Evolutionary conservation across 2,329 filamentous ascomycete genomes (phyloP).

Genomic region (Epicoccum nigrum): DNA sequence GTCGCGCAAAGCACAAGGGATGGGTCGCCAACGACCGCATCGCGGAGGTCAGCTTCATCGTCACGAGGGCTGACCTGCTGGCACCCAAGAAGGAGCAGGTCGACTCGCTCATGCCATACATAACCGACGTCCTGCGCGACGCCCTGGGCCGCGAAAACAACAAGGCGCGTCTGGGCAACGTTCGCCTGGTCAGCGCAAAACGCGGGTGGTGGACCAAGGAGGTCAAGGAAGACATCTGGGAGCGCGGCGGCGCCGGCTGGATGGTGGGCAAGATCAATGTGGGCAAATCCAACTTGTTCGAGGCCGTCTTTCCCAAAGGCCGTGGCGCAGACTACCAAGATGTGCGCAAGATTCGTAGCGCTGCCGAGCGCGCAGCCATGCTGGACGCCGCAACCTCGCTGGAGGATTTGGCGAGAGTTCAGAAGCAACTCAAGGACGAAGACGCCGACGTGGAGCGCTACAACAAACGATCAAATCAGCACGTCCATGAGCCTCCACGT

Average conservation of each 20-base stretch:
- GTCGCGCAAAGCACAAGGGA: slow-evolving; percentile 71
- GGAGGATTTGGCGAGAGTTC: slow-evolving; percentile 32
- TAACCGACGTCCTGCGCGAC: slow-evolving; percentile 77
- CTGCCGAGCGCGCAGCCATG: slow-evolving; percentile 42
- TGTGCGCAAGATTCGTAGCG: slow-evolving; percentile 42
- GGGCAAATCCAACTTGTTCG: slow-evolving; percentile 91
- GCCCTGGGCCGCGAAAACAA: slow-evolving; percentile 71
- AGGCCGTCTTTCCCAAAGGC: slow-evolving; percentile 82
- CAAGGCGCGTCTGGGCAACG: slow-evolving; percentile 82
- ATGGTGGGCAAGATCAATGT: slow-evolving; percentile 99
- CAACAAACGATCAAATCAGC: slow-evolving; percentile 24
- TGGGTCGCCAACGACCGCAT: slow-evolving; percentile 69
- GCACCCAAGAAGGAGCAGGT: slow-evolving; percentile 84
- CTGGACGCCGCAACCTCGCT: slow-evolving; percentile 33
- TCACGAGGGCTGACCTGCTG: slow-evolving; percentile 85
- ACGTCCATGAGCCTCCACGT: slow-evolving; percentile 29
- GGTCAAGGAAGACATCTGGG: slow-evolving; percentile 84
- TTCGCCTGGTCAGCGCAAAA: slow-evolving; percentile 84
- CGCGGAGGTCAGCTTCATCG: slow-evolving; percentile 85
- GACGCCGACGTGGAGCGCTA: slow-evolving; percentile 37
- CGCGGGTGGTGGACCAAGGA: slow-evolving; percentile 89
- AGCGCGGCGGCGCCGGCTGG: slow-evolving; percentile 86
- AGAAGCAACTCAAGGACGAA: slow-evolving; percentile 42
- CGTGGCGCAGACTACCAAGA: slow-evolving; percentile 47
- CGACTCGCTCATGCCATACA: slow-evolving; percentile 83